Base-by-base conservation (phyloP, 805 yeast species). In the Metschnikowia noctiluminum region DNA sequence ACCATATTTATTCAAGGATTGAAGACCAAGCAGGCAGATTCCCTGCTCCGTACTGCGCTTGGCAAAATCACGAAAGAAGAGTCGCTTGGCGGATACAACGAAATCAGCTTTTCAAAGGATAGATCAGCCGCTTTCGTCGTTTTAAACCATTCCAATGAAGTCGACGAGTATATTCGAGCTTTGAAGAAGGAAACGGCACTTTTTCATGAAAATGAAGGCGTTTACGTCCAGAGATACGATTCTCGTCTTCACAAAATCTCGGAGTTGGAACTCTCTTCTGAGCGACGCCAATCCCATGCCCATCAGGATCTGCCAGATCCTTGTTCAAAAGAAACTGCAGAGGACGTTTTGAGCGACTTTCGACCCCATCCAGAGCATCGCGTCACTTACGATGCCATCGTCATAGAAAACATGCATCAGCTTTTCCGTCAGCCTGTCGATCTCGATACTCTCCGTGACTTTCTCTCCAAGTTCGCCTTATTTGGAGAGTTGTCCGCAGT, bases 401-500 rank as follows among this genome's bases (percentile, higher is more conserved):
- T 65, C 6, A 37, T 70, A 11, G 74, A 77, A 40, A 78, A 78
- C 51, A 80, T 78, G 59, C 73, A 74, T 42, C 78, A 78, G 47
- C 69, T 86, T 35, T 80, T 82, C 50, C 75, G 82, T 35, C 77
- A 75, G 42, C 31, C 32, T 4, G 32, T 44, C 7, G 32, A 42
- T 7, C 34, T 51, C 8, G 51, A 35, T 4, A 36, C 41, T 9
- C 57, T 70, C 30, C 65, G 64, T 14, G 70, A 66, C 30, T 62
- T 85, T 28, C 45, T 65, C 2, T 57, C 62, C 14, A 62, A 78
- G 38, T 82, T 87, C 51, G 58, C 62, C 6, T 53, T 67, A 38
- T 79, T 71, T 56, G 79, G 80, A 26, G 69, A 66, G 12, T 72
- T 86, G 28, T 79, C 74, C 16, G 69, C 79, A 1, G 69, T 79